Evolutionary conservation across 116 monocot genomes (phyloP), one percentile per base, ranked within the genome.

Genomic region (Iris pallida): DNA sequence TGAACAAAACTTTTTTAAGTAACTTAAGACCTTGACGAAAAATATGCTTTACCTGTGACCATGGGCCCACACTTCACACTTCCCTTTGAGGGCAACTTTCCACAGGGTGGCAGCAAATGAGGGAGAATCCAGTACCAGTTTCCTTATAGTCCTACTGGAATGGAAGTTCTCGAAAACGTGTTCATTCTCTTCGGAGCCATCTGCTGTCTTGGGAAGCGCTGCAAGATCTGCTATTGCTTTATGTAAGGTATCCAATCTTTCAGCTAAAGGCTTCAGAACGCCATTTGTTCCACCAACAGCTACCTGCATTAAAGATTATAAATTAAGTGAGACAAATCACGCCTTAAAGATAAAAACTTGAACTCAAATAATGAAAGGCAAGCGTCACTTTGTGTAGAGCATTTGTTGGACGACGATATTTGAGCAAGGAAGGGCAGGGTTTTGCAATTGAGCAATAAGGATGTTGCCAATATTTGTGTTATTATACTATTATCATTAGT

Each of bases 151-250:
- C 57, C 92, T 72, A 72, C 89, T 92, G 49, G 92, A 86, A 61
- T 92, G 85, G 65, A 92, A 92, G 66, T 97, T 86, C 68, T 81
- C 81, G 44, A 97, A 82, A 11, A 85, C 69, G 65, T 97, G 97
- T 41, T 91, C 82, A 42, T 64, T 71, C 13, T 20, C 69, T 63
- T 85, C 68, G 2, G 83, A 68, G 58, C 75, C 87, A 19, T 80
- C 75, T 43, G 47, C 63, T 1, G 57, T 63, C 59, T 81, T 92
- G 0, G 87, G 81, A 40, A 66, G 55, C 42, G 87, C 79, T 20
- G 87, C 97, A 5, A 87, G 20, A 61, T 85, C 68, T 57, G 92
- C 84, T 79, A 97, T 92, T 10, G 86, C 64, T 81, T 71, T 73
- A 66, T 89, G 92, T 49, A 96, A 73, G 1, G 59, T 60, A 48